Base-by-base conservation (phyloP, 2,329 filamentous ascomycete genomes). In the Leptographium radiaticola region DNA sequence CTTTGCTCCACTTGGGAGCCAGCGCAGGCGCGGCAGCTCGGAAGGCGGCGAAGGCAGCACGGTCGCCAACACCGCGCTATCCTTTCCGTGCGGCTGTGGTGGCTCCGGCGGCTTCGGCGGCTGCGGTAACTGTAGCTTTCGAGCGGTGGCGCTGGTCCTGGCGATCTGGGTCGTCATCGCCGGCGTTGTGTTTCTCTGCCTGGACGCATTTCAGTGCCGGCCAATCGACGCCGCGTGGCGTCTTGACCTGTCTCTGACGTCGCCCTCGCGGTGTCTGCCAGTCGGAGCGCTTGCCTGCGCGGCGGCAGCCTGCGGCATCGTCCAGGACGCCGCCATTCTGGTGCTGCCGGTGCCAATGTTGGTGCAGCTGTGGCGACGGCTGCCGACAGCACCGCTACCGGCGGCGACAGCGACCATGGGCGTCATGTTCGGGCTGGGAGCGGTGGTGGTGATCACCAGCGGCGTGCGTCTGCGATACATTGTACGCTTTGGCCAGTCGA, bases 361-460 rank as follows among this genome's bases (percentile, higher is more conserved):
- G 9, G 43, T 61, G 30, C 58, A 57, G 10, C 64, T 71, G 15
- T 62, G 67, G 47, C 62, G 47, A 60, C 39, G 39, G 25, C 38
- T 38, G 25, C 39, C 34, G 38, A 9, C n/a, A 15, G 11, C 20
- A 15, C 39, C 49, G 8, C 4, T 51, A 16, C 42, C 16, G 1
- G 47, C 53, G 2, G 51, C 51, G 10, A 51, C 49, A 20, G 49
- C 52, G 42, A 53, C 62, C 60, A 44, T 61, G 59, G 36, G 64
- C n/a, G 39, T 66, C 57, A 68, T 70, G 63, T 70, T 70, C 59
- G 61, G 66, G 36, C 62, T 71, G 12, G 68, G 68, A 11, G 58
- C 66, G 34, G 69, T 71, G 45, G 62, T 69, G 8, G 54, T 68
- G 4, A 59, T 66, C 53, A 68, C 66, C 34, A 68, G 66, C 55